A percentile compares a stretch with the other conserved stretches of the same genome.
These are phyloP conservation scores for Tanozyma kutaoensis DNA, from an alignment of 805 yeast genomes.

Conservation along the genomic window DNA sequence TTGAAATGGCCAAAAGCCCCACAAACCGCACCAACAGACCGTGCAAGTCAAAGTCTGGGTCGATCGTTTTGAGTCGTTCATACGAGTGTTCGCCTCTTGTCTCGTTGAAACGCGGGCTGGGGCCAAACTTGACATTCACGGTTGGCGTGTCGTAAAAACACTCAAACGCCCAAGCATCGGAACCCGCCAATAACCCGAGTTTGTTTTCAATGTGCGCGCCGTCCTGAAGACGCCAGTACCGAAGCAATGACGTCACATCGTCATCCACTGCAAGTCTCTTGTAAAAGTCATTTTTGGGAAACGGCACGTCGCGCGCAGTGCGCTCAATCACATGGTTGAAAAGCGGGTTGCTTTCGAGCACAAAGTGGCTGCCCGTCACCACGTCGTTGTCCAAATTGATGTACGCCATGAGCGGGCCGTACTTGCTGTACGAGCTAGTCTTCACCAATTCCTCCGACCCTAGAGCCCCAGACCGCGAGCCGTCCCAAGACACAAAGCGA, in stretches of 20 bases:
- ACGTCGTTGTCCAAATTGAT: slow-evolving; percentile 26
- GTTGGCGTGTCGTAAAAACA: slow-evolving; percentile 16
- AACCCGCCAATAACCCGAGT: slow-evolving; percentile 12
- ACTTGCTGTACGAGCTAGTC: slow-evolving; percentile 9
- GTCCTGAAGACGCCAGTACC: slow-evolving; percentile 23
- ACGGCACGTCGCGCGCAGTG: slow-evolving; percentile 17
- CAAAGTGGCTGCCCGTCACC: slow-evolving; percentile 21
- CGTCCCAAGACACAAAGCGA: slow-evolving; percentile 29
- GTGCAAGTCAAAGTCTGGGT: slow-evolving; percentile 16
- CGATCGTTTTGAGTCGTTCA: slow-evolving; percentile 9
- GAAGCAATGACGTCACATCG: slow-evolving; percentile 13
- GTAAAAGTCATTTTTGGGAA: slow-evolving; percentile 12
- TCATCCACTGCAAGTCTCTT: slow-evolving; percentile 8
- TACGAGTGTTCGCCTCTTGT: slow-evolving; percentile 19
- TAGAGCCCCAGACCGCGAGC: slow-evolving; percentile 16
- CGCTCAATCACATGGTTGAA: slow-evolving; percentile 16
- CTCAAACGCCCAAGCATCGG: slow-evolving; percentile 19
- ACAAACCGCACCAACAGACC: slow-evolving; percentile 20
- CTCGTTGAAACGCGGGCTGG: slow-evolving; percentile 14
- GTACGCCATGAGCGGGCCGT: slow-evolving; percentile 17
- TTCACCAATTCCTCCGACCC: slow-evolving; percentile 15
- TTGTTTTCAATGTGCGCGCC: slow-evolving; percentile 16
- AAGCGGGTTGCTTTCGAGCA: slow-evolving; percentile 21
- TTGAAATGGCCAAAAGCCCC: slow-evolving; percentile 20
- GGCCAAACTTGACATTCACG: slow-evolving; percentile 18